A percentile compares a stretch with the other conserved stretches of the same genome.
Conservation (phyloP, 768 basidiomycete species). For the Suillus paluster region DNA sequence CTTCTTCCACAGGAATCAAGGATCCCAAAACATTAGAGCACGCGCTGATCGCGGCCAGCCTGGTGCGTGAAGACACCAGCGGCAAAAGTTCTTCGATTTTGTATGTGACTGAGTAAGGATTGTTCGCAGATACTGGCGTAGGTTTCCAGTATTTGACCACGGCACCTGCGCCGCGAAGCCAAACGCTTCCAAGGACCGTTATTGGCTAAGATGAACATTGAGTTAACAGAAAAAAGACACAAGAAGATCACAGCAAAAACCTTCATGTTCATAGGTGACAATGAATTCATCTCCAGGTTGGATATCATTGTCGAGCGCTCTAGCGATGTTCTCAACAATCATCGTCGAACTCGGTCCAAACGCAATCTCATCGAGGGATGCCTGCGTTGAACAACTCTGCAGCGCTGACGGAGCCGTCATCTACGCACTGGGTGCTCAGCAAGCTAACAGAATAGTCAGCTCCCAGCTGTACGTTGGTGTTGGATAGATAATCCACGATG, state of each 20-base stretch:
- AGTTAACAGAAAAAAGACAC: not conserved
- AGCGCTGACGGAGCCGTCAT: constrained; percentile 53
- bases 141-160: constrained; percentile 64
- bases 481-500: constrained; percentile 68
- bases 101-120: constrained; percentile 68
- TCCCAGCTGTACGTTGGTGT: constrained; percentile 77
- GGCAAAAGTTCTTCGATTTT: constrained; percentile 60
- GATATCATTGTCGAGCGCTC: constrained; percentile 60
- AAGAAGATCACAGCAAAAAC: constrained; percentile 37
- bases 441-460: constrained; percentile 68
- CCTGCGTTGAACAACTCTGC: constrained; percentile 67
- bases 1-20: constrained; percentile 61
- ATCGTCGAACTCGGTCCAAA: constrained; percentile 71
- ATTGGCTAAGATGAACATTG: constrained; percentile 54
- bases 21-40: constrained; percentile 80
- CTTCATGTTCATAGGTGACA: constrained; percentile 81
- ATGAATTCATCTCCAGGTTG: constrained; percentile 72
- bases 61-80: constrained; percentile 66
- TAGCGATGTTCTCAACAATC: constrained; percentile 70
- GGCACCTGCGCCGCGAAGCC: constrained; percentile 58
- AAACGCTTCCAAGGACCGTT: constrained; percentile 78
- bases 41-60: constrained; percentile 73
- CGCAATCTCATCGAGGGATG: constrained; percentile 63
- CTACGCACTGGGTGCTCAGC: constrained; percentile 54
- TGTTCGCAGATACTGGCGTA: constrained; percentile 50